Conservation (phyloP, 208 protist species). For the Leishmania aethiopica region DNA sequence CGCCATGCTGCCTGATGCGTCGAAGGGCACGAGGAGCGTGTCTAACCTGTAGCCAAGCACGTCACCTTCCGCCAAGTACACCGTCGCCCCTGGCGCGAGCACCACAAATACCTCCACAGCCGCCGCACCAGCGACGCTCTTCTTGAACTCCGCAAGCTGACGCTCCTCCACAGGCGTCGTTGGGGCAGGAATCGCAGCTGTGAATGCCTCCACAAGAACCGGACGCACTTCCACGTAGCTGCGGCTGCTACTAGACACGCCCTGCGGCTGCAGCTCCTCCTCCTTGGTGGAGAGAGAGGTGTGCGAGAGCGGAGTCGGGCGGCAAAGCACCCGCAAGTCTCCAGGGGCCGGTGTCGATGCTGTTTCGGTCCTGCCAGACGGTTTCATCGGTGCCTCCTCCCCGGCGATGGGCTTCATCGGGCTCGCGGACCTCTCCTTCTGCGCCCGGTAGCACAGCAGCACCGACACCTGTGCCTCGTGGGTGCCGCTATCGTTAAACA, state of each 20-base stretch:
- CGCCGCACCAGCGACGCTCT: not conserved
- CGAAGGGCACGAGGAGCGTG: constrained; percentile 36
- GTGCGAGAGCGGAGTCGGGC: constrained; percentile 27
- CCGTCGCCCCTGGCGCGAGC: constrained; percentile 40
- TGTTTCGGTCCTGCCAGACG: not conserved
- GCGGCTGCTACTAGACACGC: constrained; percentile 22
- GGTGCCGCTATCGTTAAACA: constrained; percentile 65
- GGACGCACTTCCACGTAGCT: constrained; percentile 33
- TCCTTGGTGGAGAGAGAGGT: constrained; percentile 8
- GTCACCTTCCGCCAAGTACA: constrained; percentile 32
- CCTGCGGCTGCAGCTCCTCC: constrained; percentile 13
- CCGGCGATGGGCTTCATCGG: not conserved
- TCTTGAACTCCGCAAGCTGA: constrained; percentile 17
- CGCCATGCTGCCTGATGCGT: constrained; percentile 37
- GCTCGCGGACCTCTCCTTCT: not conserved
- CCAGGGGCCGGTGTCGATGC: not conserved
- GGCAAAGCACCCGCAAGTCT: constrained; percentile 28
- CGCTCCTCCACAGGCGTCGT: constrained; percentile 6
- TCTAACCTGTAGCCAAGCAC: constrained; percentile 36
- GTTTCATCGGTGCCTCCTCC: constrained; percentile 2
- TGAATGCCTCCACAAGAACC: constrained; percentile 4
- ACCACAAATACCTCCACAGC: constrained; percentile 30
- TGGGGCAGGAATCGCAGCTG: constrained; percentile 13
- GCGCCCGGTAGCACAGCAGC: constrained; percentile 29
- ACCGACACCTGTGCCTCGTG: constrained; percentile 56